A percentile compares a stretch with the other conserved stretches of the same genome.
Conservation (phyloP, 805 yeast species). For the Sugiyamaella valdiviana region DNA sequence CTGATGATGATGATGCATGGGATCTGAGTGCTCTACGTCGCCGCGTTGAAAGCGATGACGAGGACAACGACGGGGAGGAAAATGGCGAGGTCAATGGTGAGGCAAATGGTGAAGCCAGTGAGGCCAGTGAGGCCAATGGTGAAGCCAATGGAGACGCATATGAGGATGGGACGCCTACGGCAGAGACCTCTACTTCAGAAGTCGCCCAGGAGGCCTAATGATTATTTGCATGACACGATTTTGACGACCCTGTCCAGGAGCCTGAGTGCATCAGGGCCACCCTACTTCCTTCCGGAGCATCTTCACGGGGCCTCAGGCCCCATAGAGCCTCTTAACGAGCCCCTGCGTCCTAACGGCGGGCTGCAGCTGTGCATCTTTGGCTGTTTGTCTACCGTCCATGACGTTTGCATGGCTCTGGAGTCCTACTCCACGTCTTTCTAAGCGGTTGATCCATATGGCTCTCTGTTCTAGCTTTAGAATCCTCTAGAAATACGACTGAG, state of each 20-base stretch:
- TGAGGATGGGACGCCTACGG: neutral
- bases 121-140: no score
- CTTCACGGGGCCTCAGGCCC: no score
- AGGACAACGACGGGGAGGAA: neutral
- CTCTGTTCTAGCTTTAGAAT: no score
- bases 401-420: no score
- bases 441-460: no score
- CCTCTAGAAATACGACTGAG: no score
- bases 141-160: neutral
- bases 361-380: neutral
- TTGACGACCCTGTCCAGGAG: no score
- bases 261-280: no score
- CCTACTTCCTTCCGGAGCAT: no score
- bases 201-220: neutral
- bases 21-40: conserved; percentile 32
- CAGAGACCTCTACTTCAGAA: neutral
- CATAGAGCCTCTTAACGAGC: no score
- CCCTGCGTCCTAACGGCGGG: no score
- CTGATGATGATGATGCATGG: conserved; percentile 29
- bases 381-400: neutral
- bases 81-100: neutral
- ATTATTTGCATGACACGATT: neutral
- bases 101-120: neutral
- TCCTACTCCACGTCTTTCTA: no score
- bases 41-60: conserved; percentile 25